phyloP scores from a whole-genome alignment of 1,284 basidiomycete genomes.

The Marasmius sp. region DNA sequence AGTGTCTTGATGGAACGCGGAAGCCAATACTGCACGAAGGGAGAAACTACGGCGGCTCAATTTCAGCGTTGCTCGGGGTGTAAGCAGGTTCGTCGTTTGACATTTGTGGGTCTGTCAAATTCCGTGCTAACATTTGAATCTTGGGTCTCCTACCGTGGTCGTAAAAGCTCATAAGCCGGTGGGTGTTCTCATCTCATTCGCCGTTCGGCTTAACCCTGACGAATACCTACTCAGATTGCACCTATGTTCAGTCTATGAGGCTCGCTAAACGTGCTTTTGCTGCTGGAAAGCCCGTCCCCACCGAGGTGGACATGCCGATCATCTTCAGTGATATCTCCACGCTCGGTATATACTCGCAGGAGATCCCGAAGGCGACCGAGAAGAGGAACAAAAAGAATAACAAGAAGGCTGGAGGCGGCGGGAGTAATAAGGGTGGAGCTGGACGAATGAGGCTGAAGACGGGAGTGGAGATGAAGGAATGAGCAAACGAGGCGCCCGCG shows the following conservation, averaged over 20 bases:
- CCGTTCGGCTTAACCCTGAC: neutral
- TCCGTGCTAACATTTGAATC: neutral
- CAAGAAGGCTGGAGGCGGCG: neutral
- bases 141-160: slow-evolving; percentile 30
- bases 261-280: neutral
- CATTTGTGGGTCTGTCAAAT: neutral
- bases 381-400: slow-evolving; percentile 3
- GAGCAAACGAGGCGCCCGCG: neutral
- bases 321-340: neutral
- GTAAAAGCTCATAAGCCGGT: slow-evolving; percentile 26
- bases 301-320: neutral
- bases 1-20: slow-evolving; percentile 21
- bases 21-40: slow-evolving; percentile 11
- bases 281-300: neutral
- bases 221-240: neutral
- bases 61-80: slow-evolving; percentile 19
- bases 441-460: neutral
- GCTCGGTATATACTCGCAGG: neutral
- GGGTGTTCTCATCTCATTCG: neutral
- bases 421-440: neutral
- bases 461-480: neutral
- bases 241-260: neutral
- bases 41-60: slow-evolving; percentile 16
- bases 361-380: neutral
- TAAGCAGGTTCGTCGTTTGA: slow-evolving; percentile 12